Evolutionary conservation across 306 rosid genomes (phyloP).

Genomic region (Luffa acutangula): DNA sequence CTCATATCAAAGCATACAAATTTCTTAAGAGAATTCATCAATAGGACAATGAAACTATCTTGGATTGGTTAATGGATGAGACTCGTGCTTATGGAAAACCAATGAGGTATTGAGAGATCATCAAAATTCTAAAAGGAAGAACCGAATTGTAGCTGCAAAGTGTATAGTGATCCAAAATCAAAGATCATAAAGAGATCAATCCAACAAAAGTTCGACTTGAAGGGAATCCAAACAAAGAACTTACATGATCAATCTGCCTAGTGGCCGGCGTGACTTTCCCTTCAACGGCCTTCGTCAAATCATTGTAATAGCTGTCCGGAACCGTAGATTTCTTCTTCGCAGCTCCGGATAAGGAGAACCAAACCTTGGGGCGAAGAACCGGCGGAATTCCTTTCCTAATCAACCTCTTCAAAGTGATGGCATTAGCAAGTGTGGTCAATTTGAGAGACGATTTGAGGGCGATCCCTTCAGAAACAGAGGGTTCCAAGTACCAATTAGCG

Average conservation of each 20-base stretch:
- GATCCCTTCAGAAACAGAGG: slow-evolving; percentile 61
- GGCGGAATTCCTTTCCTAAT: slow-evolving; percentile 96
- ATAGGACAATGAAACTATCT: neutral
- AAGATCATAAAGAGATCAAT: neutral
- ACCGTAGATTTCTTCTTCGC: slow-evolving; percentile 97
- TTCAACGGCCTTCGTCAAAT: slow-evolving; percentile 69
- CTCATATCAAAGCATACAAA: neutral
- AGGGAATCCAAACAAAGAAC: slow-evolving; percentile 10
- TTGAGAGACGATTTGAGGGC: slow-evolving; percentile 76
- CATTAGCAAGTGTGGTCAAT: slow-evolving; percentile 66
- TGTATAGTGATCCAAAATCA: neutral
- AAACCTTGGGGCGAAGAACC: slow-evolving; percentile 83
- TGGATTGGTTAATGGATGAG: neutral
- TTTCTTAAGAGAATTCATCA: neutral
- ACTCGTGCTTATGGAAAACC: neutral
- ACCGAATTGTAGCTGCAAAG: neutral
- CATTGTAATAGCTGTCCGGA: slow-evolving; percentile 93
- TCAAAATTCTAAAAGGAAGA: neutral
- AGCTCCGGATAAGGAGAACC: slow-evolving; percentile 93
- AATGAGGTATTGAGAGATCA: neutral
- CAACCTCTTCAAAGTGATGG: slow-evolving; percentile 78
- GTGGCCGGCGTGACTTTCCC: slow-evolving; percentile 97
- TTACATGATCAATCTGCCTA: slow-evolving; percentile 93
- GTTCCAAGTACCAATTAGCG: slow-evolving; percentile 83
- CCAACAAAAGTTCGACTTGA: neutral